A percentile compares a stretch with the other conserved stretches of the same genome.
Evolutionary conservation across 2,329 filamentous ascomycete species (phyloP).

Genomic region (Ilyonectria destructans): DNA sequence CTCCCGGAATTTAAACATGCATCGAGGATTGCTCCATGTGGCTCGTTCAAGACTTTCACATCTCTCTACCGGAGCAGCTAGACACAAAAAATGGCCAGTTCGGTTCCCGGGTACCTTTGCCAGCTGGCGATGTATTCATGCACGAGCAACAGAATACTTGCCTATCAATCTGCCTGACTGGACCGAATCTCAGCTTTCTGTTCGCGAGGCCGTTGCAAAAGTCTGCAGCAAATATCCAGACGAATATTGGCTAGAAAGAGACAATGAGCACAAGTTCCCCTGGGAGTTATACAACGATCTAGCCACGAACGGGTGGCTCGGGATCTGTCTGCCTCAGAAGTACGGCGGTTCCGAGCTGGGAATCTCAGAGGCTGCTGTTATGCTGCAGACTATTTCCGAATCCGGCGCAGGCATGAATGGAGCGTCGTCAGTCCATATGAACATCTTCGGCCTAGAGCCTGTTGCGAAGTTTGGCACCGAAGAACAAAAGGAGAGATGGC

Average conservation of each 20-base stretch:
- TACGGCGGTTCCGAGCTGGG: slow-evolving; percentile 30
- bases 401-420: slow-evolving; percentile 32
- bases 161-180: slow-evolving; percentile 30
- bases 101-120: neutral
- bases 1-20: too few species aligned
- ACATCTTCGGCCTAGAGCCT: slow-evolving; percentile 35
- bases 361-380: slow-evolving; percentile 25
- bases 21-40: neutral
- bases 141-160: slow-evolving; percentile 23
- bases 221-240: slow-evolving; percentile 28
- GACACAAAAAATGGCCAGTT: neutral
- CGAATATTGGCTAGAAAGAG: slow-evolving; percentile 29
- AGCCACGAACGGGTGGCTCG: slow-evolving; percentile 29
- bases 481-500: slow-evolving; percentile 26
- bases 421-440: slow-evolving; percentile 35
- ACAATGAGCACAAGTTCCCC: slow-evolving; percentile 29
- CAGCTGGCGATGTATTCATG: slow-evolving; percentile 8
- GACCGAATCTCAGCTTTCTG: slow-evolving; percentile 31
- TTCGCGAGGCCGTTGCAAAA: slow-evolving; percentile 34
- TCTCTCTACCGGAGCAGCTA: too few species aligned
- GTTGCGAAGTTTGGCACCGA: slow-evolving; percentile 32
- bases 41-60: neutral
- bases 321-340: slow-evolving; percentile 27
- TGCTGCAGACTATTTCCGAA: slow-evolving; percentile 35
- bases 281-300: slow-evolving; percentile 29